These are phyloP conservation scores for Phyllosticta ampelicida DNA, from an alignment of 2,329 filamentous ascomycete genomes.

Conservation along the genomic window DNA sequence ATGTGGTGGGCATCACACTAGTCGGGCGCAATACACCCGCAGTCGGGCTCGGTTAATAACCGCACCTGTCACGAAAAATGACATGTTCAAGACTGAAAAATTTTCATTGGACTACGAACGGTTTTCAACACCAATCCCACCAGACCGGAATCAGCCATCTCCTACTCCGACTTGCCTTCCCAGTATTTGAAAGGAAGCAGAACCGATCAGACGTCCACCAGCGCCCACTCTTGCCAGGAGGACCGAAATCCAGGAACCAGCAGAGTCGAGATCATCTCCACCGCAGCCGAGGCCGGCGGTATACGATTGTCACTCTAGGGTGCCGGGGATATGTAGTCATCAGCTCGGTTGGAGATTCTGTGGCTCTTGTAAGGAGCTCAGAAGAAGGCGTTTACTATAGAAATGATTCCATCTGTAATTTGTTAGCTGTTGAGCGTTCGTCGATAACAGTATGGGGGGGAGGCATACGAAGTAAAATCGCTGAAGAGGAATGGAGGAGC, in stretches of 20 bases:
- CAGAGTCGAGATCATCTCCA: conserved; percentile 90
- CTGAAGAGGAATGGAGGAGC: neutral
- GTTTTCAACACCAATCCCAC: no score
- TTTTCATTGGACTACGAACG: no score
- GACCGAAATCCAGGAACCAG: conserved; percentile 62
- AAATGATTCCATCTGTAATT: conserved; percentile 66
- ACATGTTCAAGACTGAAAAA: no score
- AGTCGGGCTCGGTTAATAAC: no score
- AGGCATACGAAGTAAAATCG: neutral
- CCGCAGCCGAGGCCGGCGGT: conserved; percentile 65
- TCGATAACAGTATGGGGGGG: neutral
- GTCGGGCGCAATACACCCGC: no score
- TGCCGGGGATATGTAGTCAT: conserved; percentile 72
- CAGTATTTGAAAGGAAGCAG: conserved; percentile 15
- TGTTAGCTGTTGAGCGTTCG: conserved; percentile 6
- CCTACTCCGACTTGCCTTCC: neutral
- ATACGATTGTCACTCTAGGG: conserved; percentile 74
- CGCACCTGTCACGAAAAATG: no score
- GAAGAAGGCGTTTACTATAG: conserved; percentile 92
- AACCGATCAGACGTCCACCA: conserved; percentile 77
- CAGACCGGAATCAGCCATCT: no score
- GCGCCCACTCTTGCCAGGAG: conserved; percentile 60
- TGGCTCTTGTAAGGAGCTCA: conserved; percentile 88
- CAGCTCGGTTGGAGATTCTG: conserved; percentile 84
- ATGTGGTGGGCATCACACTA: no score